A percentile compares a stretch with the other conserved stretches of the same genome.
Evolutionary conservation across 2,329 filamentous ascomycete genomes (phyloP).

Genomic region (Xenosphaeropsis pyriputrescens): DNA sequence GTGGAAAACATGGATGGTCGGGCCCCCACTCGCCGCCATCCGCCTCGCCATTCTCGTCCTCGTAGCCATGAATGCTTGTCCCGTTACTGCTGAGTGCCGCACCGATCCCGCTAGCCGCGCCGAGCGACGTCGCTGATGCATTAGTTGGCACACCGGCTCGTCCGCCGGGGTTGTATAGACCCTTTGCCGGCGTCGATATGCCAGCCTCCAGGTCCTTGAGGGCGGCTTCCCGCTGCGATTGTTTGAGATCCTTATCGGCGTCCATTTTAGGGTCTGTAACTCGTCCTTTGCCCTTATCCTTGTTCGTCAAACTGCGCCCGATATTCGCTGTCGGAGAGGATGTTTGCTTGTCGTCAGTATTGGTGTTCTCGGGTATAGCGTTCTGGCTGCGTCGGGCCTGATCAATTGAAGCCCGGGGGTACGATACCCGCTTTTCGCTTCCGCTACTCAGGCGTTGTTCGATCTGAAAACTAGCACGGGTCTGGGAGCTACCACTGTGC

Average conservation of each 20-base stretch:
- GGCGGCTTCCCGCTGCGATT: too few species aligned
- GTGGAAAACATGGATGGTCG: slow-evolving; percentile 85
- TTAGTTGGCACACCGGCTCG: slow-evolving; percentile 10
- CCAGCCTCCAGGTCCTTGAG: slow-evolving; percentile 8
- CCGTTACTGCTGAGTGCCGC: slow-evolving; percentile 17
- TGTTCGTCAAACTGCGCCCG: not conserved
- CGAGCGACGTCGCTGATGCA: slow-evolving; percentile 11
- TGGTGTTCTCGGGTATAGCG: too few species aligned
- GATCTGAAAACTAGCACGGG: slow-evolving; percentile 26
- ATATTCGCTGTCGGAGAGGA: not conserved
- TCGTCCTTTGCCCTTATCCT: slow-evolving; percentile 1
- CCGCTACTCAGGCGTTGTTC: slow-evolving; percentile 18
- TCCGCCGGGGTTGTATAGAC: slow-evolving; percentile 9
- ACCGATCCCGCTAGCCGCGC: slow-evolving; percentile 12
- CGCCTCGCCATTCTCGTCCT: slow-evolving; percentile 30
- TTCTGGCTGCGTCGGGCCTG: not conserved
- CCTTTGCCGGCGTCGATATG: slow-evolving; percentile 3
- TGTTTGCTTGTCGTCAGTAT: not conserved
- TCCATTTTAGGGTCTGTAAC: slow-evolving; percentile 8
- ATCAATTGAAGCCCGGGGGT: not conserved
- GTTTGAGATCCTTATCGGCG: slow-evolving; percentile 12
- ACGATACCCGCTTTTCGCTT: slow-evolving; percentile 2
- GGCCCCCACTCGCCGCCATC: slow-evolving; percentile 75
- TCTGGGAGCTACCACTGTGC: slow-evolving; percentile 24
- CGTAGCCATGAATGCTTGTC: slow-evolving; percentile 16